phyloP scores from a whole-genome alignment of 2,329 filamentous ascomycete genomes.

The Graphilbum sp. region DNA sequence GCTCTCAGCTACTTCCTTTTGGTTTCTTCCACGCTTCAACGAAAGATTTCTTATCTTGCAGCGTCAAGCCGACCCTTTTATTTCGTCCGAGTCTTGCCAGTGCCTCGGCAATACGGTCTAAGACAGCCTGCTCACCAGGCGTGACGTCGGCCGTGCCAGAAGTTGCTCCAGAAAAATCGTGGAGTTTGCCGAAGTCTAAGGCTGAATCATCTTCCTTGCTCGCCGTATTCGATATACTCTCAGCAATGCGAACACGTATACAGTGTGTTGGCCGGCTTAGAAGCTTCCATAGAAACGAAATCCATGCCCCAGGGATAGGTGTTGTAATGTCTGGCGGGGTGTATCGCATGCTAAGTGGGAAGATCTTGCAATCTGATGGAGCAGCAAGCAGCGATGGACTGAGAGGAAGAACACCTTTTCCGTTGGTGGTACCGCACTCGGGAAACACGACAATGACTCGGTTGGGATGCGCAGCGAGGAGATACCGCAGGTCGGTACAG shows the following conservation, averaged over 20 bases:
- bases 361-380: constrained; percentile 56
- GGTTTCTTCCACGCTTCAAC: constrained; percentile 45
- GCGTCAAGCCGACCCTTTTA: constrained; percentile 71
- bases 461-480: constrained; percentile 52
- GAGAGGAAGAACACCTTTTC: constrained; percentile 72
- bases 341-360: constrained; percentile 81
- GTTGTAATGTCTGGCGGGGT: constrained; percentile 81
- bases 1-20: constrained; percentile 6
- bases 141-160: constrained; percentile 14
- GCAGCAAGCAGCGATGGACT: constrained; percentile 59
- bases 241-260: constrained; percentile 80
- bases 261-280: constrained; percentile 74
- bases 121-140: constrained; percentile 46
- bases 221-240: constrained; percentile 33
- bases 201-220: neutral
- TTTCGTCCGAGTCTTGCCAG: constrained; percentile 76
- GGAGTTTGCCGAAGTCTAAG: neutral
- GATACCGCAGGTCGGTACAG: constrained; percentile 43
- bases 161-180: no score
- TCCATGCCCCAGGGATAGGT: constrained; percentile 60
- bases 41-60: constrained; percentile 72
- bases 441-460: constrained; percentile 78
- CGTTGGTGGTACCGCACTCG: constrained; percentile 89
- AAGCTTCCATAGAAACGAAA: constrained; percentile 69
- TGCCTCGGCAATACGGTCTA: constrained; percentile 71